A percentile compares a stretch with the other conserved stretches of the same genome.
phyloP scores from a whole-genome alignment of 2,329 filamentous ascomycete species.

The Pestalotiopsis sp. region DNA sequence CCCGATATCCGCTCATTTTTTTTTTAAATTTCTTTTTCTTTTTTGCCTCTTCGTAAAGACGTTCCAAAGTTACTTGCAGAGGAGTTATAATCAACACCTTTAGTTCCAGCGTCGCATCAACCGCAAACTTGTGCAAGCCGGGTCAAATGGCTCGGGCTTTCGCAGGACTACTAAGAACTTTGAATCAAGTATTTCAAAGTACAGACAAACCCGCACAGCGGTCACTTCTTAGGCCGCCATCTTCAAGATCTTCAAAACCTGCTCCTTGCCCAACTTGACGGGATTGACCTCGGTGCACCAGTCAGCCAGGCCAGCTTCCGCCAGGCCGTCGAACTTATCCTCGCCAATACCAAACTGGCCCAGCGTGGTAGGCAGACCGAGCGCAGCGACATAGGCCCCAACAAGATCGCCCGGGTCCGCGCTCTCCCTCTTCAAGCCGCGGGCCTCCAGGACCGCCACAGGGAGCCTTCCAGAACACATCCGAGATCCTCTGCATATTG shows the following conservation, averaged over 20 bases:
- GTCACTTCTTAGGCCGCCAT: slow-evolving; percentile 10
- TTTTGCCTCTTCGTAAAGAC: too few relatives aligned
- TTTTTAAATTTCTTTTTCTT: too few relatives aligned
- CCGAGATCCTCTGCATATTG: slow-evolving; percentile 9
- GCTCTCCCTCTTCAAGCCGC: slow-evolving; percentile 8
- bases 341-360: slow-evolving; percentile 18
- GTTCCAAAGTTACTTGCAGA: too few relatives aligned
- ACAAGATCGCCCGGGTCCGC: slow-evolving; percentile 15
- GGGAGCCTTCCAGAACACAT: slow-evolving; percentile 9
- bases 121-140: too few relatives aligned
- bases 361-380: slow-evolving; percentile 19
- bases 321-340: slow-evolving; percentile 19
- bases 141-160: too few relatives aligned
- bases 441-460: slow-evolving; percentile 14
- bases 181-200: too few relatives aligned
- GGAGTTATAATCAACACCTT: too few relatives aligned
- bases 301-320: slow-evolving; percentile 18
- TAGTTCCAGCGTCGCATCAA: too few relatives aligned
- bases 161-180: too few relatives aligned
- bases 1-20: not conserved
- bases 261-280: slow-evolving; percentile 19
- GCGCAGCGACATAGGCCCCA: slow-evolving; percentile 14
- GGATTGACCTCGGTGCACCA: slow-evolving; percentile 17
- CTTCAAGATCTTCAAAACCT: slow-evolving; percentile 21
- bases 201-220: not conserved